phyloP scores from a whole-genome alignment of 345 rosid genomes.

The Acer negundo region DNA sequence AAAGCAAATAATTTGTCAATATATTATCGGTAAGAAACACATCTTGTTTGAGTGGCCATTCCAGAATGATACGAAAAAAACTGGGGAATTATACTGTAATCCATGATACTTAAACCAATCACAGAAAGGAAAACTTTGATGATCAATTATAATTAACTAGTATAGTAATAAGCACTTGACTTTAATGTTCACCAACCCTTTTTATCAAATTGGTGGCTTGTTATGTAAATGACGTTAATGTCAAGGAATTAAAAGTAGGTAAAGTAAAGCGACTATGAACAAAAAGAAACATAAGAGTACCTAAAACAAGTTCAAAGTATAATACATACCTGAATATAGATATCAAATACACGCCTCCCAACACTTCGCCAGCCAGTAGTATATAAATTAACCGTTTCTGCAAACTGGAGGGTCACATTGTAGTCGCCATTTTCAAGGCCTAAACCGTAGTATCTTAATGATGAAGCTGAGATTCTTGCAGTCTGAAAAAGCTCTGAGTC shows the following conservation, averaged over 20 bases:
- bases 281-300: background rate
- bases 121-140: no score
- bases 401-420: constrained; percentile 50
- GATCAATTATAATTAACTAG: background rate
- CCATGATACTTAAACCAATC: no score
- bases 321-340: constrained; percentile 50
- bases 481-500: constrained; percentile 51
- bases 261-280: background rate
- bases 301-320: background rate
- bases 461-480: constrained; percentile 65
- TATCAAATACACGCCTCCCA: constrained; percentile 52
- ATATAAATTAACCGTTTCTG: constrained; percentile 34
- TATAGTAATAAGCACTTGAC: background rate
- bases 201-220: no score
- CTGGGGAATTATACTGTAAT: background rate
- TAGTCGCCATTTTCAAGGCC: constrained; percentile 86
- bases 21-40: background rate
- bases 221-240: background rate
- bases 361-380: constrained; percentile 40
- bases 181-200: background rate
- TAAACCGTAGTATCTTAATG: constrained; percentile 77
- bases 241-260: background rate
- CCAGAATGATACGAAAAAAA: background rate
- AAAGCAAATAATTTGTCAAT: background rate
- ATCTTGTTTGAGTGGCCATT: background rate